Conservation (phyloP, 371 early-diverging fungal genomes). For the Circinella minor region DNA sequence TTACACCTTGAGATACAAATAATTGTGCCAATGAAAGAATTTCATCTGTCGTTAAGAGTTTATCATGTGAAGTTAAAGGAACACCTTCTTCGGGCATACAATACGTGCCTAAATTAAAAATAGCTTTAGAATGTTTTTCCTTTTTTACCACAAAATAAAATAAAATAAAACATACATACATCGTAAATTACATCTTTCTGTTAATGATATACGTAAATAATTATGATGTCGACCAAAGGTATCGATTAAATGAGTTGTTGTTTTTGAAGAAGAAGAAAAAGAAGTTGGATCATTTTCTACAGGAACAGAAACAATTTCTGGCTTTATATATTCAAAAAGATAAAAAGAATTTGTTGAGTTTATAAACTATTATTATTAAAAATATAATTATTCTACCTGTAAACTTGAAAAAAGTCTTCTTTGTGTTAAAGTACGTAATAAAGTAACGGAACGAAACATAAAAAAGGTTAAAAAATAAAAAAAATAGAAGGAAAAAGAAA, state of each 20-base stretch:
- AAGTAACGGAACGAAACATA: neutral
- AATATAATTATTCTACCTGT: neutral
- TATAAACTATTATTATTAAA: too few species aligned
- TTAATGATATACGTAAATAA: constrained; percentile 91
- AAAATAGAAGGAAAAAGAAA: constrained; percentile 5
- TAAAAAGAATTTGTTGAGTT: too few species aligned
- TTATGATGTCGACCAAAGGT: constrained; percentile 85
- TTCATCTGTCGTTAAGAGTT: constrained; percentile 80
- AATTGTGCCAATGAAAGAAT: constrained; percentile 79
- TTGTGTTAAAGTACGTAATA: neutral
- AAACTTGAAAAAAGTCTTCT: constrained; percentile 4
- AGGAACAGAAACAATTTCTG: neutral
- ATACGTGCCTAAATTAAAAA: constrained; percentile 75
- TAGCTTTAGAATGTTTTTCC: neutral
- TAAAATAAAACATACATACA: constrained; percentile 56
- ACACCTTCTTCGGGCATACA: constrained; percentile 97
- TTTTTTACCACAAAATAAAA: neutral
- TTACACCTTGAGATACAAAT: constrained; percentile 89
- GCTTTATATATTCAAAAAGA: neutral
- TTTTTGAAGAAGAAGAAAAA: neutral
- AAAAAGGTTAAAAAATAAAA: neutral
- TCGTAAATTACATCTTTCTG: constrained; percentile 92
- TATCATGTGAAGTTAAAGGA: constrained; percentile 68
- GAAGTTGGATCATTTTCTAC: too few species aligned
- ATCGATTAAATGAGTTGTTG: constrained; percentile 47